phyloP scores from a whole-genome alignment of 306 rosid species.

The Alnus rubra region DNA sequence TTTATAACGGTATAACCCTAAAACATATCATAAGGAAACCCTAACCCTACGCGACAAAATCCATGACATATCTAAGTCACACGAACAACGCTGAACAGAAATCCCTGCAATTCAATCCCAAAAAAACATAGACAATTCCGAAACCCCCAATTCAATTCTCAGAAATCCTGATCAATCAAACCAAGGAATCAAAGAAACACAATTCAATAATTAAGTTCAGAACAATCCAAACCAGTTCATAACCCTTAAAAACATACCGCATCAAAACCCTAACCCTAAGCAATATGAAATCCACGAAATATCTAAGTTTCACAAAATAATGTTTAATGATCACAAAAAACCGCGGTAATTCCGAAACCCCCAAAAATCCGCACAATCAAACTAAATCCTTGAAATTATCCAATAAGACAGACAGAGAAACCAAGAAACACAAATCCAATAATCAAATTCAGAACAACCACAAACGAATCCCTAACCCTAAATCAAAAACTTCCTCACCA shows the following conservation, averaged over 20 bases:
- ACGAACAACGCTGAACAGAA: background rate
- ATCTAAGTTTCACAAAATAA: background rate
- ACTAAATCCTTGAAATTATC: background rate
- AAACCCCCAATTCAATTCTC: background rate
- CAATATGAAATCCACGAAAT: background rate
- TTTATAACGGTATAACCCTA: background rate
- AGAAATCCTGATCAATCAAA: background rate
- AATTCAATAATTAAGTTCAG: too few relatives aligned
- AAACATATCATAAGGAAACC: background rate
- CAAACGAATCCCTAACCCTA: conserved; percentile 10
- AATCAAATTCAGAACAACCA: background rate
- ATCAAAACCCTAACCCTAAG: background rate
- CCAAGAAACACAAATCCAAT: background rate
- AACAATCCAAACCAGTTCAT: background rate
- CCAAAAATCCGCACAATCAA: background rate
- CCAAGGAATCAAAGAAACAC: background rate
- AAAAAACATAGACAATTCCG: background rate
- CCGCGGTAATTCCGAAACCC: background rate
- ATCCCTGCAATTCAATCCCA: background rate
- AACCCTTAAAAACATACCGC: background rate
- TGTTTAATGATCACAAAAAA: too few relatives aligned
- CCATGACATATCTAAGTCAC: background rate
- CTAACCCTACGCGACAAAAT: background rate
- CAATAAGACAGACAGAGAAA: background rate
- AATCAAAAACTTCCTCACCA: background rate